Conservation (phyloP, 1,284 basidiomycete genomes). For the Mycena sp. region DNA sequence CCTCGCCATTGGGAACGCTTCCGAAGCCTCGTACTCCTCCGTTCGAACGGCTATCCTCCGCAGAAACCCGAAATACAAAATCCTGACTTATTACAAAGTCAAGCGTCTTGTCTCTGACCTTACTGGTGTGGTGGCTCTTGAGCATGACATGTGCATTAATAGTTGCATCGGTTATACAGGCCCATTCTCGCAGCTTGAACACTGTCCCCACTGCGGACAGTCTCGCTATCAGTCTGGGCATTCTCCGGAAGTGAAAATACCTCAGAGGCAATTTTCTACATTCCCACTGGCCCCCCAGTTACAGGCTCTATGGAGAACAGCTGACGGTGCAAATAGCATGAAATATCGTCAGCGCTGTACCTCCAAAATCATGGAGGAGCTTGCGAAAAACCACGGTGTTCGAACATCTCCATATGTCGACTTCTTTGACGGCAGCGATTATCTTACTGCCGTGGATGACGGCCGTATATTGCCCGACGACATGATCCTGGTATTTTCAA, state of each 20-base stretch:
- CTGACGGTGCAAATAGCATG: constrained; percentile 27
- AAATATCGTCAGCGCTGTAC: constrained; percentile 23
- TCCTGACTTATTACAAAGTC: constrained; percentile 3
- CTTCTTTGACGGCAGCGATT: constrained; percentile 16
- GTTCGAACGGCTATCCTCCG: constrained; percentile 8
- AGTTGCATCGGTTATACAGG: constrained; percentile 40
- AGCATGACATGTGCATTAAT: constrained; percentile 41
- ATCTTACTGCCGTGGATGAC: constrained; percentile 22
- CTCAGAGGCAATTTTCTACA: constrained; percentile 30
- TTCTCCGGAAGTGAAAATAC: background rate
- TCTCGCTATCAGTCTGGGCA: constrained; percentile 36
- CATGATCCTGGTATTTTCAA: constrained; percentile 13
- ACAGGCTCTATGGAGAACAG: constrained; percentile 31
- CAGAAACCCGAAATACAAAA: constrained; percentile 2
- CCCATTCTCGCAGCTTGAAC: constrained; percentile 28
- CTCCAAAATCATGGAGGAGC: constrained; percentile 12
- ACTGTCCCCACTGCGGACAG: constrained; percentile 36
- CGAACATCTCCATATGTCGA: background rate
- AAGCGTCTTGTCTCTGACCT: constrained; percentile 27
- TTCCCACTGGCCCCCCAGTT: constrained; percentile 34
- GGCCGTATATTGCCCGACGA: constrained; percentile 33
- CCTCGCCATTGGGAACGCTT: constrained; percentile 1
- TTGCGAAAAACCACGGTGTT: background rate
- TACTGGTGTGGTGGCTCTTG: constrained; percentile 33
- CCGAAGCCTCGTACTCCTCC: constrained; percentile 5